A percentile compares a stretch with the other conserved stretches of the same genome.
Evolutionary conservation across 306 rosid genomes (phyloP).

Genomic region (Dryas alaskensis): DNA sequence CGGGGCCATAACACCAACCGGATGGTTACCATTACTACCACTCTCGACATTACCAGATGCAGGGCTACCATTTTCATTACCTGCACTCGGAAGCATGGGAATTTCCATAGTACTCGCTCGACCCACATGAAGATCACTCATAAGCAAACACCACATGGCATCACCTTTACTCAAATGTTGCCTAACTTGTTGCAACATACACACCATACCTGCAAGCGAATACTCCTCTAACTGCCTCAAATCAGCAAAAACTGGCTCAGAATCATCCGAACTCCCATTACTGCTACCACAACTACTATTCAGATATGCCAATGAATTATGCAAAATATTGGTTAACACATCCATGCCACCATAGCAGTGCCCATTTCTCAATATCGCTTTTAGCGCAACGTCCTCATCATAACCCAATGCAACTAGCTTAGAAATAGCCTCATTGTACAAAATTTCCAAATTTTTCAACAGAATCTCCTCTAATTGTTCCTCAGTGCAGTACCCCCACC

Average conservation of each 20-base stretch:
- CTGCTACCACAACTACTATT: constrained; percentile 35
- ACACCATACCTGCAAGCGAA: constrained; percentile 77
- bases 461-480: constrained; percentile 86
- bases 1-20: constrained; percentile 54
- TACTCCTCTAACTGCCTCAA: constrained; percentile 84
- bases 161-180: constrained; percentile 86
- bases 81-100: constrained; percentile 49
- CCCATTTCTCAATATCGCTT: constrained; percentile 71
- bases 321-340: constrained; percentile 67
- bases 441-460: constrained; percentile 59
- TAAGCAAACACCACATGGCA: constrained; percentile 96
- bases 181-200: constrained; percentile 77
- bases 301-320: constrained; percentile 69
- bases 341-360: constrained; percentile 89
- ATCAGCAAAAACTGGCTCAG: constrained; percentile 63
- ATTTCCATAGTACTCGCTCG: constrained; percentile 77
- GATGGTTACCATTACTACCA: constrained; percentile 36
- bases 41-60: constrained; percentile 38
- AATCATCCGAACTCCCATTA: constrained; percentile 51
- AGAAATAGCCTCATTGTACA: constrained; percentile 68
- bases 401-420: constrained; percentile 81
- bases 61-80: constrained; percentile 29
- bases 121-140: constrained; percentile 92
- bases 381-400: constrained; percentile 62
- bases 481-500: constrained; percentile 91